Base-by-base conservation (phyloP, 2,329 filamentous ascomycete species). In the Sclerotinia minor region DNA sequence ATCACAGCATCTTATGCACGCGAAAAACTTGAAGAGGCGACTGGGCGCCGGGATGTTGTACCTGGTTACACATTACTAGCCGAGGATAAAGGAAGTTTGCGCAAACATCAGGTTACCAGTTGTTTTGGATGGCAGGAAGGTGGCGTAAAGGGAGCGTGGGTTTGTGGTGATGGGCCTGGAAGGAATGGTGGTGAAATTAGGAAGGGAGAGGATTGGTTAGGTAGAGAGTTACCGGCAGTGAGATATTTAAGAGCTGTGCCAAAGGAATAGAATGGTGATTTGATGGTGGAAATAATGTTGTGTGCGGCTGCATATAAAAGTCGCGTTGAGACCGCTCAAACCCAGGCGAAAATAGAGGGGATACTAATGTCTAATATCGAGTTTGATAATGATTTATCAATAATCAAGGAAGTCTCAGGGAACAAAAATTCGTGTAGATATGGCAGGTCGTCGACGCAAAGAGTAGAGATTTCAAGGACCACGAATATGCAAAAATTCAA, bases 51-150 rank as follows among this genome's bases (percentile, higher is more conserved):
- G 26, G 55, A 67, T 35, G 8, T 53, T 3, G 65, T 61, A 13
- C 65, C 65, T 4, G 55, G 65, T 8, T 61, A 53, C 7, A 38
- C 44, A 17, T 15, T 67, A 1, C n/a, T 67, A n/a, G 38, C 45
- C 3, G 47, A 24, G 0, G 29, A 67, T 15, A 50, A 67, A 9
- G 59, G 19, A 13, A 32, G 8, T 6, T n/a, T 61, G 35, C 29
- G 65, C 5, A 58, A 67, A n/a, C 65, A 67, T n/a, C 65, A 67
- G 55, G 35, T 67, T n/a, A 32, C 52, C 6, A 61, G 55, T 21
- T 60, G 65, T 67, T 67, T 61, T 53, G 65, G 65, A 8, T 47
- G 55, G 65, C 65, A 61, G 41, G 35, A 53, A 5, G 65, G 57
- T 26, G 55, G 65, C 2, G 26, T 61, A 7, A 54, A 41, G 19